Evolutionary conservation across 371 early-diverging fungal genomes (phyloP).

Genomic region (Sporodiniella umbellata): DNA sequence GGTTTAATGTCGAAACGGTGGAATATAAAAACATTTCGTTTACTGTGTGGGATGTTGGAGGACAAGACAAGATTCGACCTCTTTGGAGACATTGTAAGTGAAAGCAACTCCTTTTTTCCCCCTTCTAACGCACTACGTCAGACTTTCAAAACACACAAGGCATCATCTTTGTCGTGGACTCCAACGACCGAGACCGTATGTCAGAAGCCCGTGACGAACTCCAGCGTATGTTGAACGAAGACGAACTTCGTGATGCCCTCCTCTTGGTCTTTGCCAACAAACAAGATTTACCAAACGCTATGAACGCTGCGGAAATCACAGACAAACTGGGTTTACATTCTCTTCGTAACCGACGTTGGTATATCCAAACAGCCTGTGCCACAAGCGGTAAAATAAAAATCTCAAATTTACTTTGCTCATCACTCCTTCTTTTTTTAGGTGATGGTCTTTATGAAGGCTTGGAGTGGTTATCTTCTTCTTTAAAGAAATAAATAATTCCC

Average conservation of each 20-base stretch:
- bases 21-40: constrained; percentile 97
- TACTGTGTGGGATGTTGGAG: constrained; percentile 95
- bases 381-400: constrained; percentile 66
- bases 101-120: constrained; percentile 31
- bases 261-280: constrained; percentile 96
- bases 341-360: constrained; percentile 90
- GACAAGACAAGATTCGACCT: constrained; percentile 63
- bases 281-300: constrained; percentile 94
- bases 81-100: constrained; percentile 53
- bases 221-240: constrained; percentile 86
- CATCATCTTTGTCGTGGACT: constrained; percentile 96
- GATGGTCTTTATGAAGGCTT: constrained; percentile 96
- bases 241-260: constrained; percentile 87
- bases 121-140: too few species aligned
- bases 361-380: constrained; percentile 90
- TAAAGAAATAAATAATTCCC: too few species aligned
- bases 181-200: constrained; percentile 89
- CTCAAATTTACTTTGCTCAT: not conserved
- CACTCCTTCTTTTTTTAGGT: constrained; percentile 18
- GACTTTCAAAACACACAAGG: constrained; percentile 95
- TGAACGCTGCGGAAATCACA: constrained; percentile 91
- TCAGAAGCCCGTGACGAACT: constrained; percentile 87
- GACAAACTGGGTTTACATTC: constrained; percentile 84
- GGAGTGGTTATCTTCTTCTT: constrained; percentile 65
- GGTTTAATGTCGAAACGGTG: constrained; percentile 92